Percentiles rank a stretch among this genome's conserved stretches.
Evolutionary conservation across 352 stramenopile genomes (phyloP).

Genomic region (Hyaloperonospora arabidopsidis): DNA sequence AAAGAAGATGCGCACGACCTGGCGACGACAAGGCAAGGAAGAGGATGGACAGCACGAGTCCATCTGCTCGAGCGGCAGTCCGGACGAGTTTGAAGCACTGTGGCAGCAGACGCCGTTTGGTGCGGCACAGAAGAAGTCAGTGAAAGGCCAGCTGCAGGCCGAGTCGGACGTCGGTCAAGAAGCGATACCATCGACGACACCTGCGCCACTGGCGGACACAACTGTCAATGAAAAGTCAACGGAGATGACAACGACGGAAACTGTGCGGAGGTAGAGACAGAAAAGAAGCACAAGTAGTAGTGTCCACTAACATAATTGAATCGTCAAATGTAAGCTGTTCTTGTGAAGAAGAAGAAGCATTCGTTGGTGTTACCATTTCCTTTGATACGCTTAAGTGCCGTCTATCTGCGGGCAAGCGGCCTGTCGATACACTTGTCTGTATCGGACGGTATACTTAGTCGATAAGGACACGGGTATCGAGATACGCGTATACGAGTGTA

Average conservation of each 20-base stretch:
- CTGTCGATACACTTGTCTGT: too few relatives aligned
- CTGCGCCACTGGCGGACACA: background rate
- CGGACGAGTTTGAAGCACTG: slow-evolving; percentile 44
- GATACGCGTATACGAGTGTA: too few relatives aligned
- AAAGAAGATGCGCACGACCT: slow-evolving; percentile 53
- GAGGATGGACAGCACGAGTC: slow-evolving; percentile 54
- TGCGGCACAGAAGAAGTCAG: slow-evolving; percentile 23
- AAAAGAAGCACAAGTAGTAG: background rate
- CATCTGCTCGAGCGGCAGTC: slow-evolving; percentile 27
- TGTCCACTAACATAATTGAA: too few relatives aligned
- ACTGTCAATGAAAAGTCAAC: background rate
- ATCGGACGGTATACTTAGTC: too few relatives aligned
- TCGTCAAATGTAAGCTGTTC: background rate
- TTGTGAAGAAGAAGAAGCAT: background rate
- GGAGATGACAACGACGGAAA: background rate
- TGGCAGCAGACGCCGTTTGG: slow-evolving; percentile 50
- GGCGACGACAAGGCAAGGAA: slow-evolving; percentile 30
- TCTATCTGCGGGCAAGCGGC: too few relatives aligned
- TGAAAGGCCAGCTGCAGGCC: slow-evolving; percentile 9
- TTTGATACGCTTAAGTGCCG: too few relatives aligned
- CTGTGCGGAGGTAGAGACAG: background rate
- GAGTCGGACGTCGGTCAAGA: slow-evolving; percentile 6
- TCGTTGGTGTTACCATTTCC: too few relatives aligned
- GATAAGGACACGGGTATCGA: too few relatives aligned
- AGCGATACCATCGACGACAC: background rate